Base-by-base conservation (phyloP, 2,329 filamentous ascomycete genomes). In the Escovopsis sp. region DNA sequence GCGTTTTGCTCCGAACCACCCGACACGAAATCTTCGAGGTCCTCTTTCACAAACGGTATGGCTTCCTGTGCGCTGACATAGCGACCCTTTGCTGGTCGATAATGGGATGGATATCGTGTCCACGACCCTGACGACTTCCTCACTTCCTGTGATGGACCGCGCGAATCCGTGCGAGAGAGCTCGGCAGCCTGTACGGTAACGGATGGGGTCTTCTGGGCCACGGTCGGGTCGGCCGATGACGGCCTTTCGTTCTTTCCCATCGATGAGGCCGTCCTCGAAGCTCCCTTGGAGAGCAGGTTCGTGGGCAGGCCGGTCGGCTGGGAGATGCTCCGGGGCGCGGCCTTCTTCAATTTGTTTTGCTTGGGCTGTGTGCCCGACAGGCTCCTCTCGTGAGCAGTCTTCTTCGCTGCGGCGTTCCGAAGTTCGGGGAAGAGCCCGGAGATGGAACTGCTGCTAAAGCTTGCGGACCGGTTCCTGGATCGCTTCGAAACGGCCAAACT, bases 101-200 rank as follows among this genome's bases (percentile, higher is more conserved):
- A 51, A 23, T 52, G 45, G 3, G 56, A 55, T 14, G 53, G 47
- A 35, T 50, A 58, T 19, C 37, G 55, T 9, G 56, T 44, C 57
- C 58, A 60, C 7, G 55, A 49, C 12, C 41, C 42, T 4, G 53
- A 52, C 19, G 49, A 49, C 4, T 37, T 45, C 27, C 26, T 29
- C 23, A 39, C 34, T 21, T 32, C 23, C 9, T 21, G 33, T 11
- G 39, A 33, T 8, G 35, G 19, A 11, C 27, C 18, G 10, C 25
- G 32, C 14, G 21, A 14, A 16, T 38, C 35, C 2, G 34, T 26
- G 8, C 27, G 26, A 10, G 36, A 31, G 28, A 36, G 21, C 30
- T 40, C 36, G n/a, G 31, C 35, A 12, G 35, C 29, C 18, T 33
- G 35, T 14, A 36, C 27, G 6, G 39, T 33, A 5, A 40, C 19